Evolutionary conservation across 805 yeast genomes (phyloP).

Genomic region (Saturnispora bothae): DNA sequence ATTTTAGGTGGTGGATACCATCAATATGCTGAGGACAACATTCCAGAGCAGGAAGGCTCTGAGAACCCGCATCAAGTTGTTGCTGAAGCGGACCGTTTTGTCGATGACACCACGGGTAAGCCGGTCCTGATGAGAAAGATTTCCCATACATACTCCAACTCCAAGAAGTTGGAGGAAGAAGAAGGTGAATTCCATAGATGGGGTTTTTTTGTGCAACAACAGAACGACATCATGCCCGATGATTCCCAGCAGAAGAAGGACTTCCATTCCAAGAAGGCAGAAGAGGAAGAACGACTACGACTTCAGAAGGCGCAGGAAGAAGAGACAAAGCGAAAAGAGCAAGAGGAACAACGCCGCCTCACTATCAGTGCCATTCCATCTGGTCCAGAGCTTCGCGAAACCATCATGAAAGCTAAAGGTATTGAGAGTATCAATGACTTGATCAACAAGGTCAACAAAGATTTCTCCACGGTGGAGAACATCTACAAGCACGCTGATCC

Average conservation of each 20-base stretch:
- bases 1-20: conserved; percentile 34
- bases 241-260: conserved; percentile 11
- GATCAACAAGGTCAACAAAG: conserved; percentile 52
- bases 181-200: conserved; percentile 88
- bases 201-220: conserved; percentile 71
- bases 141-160: conserved; percentile 56
- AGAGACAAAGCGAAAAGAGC: conserved; percentile 7
- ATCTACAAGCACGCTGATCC: conserved; percentile 18
- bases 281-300: conserved; percentile 6
- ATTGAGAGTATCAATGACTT: conserved; percentile 58
- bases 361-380: conserved; percentile 35
- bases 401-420: conserved; percentile 67
- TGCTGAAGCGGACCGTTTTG: conserved; percentile 48
- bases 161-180: conserved; percentile 73
- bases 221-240: conserved; percentile 26
- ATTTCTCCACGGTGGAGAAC: conserved; percentile 25
- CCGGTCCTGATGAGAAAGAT: conserved; percentile 57
- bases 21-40: conserved; percentile 9
- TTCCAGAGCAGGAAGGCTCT: conserved; percentile 3
- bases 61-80: conserved; percentile 61
- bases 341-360: conserved; percentile 9
- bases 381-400: conserved; percentile 44
- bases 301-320: conserved; percentile 7
- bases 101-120: conserved; percentile 62
- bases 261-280: conserved; percentile 2